Base-by-base conservation (phyloP, 1,284 basidiomycete genomes). In the Ganoderma leucocontextum region DNA sequence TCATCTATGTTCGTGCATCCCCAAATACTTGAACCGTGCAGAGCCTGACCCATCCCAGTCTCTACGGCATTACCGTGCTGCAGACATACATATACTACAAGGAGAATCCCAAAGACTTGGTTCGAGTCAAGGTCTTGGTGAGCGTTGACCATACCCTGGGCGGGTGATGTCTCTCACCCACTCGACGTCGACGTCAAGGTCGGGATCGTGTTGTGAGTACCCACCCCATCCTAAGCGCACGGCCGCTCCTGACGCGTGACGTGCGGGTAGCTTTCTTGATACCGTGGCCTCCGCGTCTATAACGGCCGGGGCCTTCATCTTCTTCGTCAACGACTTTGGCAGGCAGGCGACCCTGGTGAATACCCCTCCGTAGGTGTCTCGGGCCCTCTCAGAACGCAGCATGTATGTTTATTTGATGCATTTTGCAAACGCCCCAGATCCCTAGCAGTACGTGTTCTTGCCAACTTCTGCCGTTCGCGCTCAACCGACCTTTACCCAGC, bases 311-410 rank as follows among this genome's bases (percentile, higher is more conserved):
- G 49, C 49, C 25, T 52, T 25, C 49, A 52, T 25, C 49, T 52
- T 52, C 49, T 52, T 52, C 49, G 49, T 52, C 49, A 52, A 52
- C 49, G 49, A 52, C 9, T 25, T 52, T 7, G 49, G 49, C 2
- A 29, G 13, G 22, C 49, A 52, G 49, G 10, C 13, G 22, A 52
- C 25, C 12, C 49, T 52, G 25, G 5, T 13, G 10, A 52, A 52
- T 29, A 52, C 49, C 25, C 49, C 49, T 52, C 49, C 49, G 49
- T 52, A 52, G 1, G 49, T 29, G 1, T 12, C 13, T 13, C 49
- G 25, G 12, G 22, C n/a, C n/a, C n/a, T 8, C 3, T 10, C 12
- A 22, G n/a, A 7, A 25, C 22, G 6, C 10, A 22, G n/a, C 17
- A 15, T 6, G 10, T n/a, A 10, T 25, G 1, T 22, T 8, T 22